These are phyloP conservation scores for Hagleromyces aurorensis DNA, from an alignment of 805 yeast species.

Conservation along the genomic window DNA sequence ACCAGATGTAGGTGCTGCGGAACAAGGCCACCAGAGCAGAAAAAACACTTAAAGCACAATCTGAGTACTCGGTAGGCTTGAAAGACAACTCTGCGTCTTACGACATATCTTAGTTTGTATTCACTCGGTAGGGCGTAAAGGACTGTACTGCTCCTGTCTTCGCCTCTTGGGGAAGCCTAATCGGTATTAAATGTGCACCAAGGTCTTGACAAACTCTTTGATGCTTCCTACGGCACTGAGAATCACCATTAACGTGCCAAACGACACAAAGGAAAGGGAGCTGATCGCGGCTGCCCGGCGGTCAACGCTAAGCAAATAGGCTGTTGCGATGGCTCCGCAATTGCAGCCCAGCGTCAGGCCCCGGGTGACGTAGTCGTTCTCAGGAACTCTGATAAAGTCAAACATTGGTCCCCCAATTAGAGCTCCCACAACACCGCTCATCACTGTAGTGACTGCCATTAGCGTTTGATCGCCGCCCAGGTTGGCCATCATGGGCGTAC, in stretches of 20 bases:
- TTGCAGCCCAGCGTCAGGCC: conserved; percentile 72
- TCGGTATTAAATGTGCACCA: too few relatives aligned
- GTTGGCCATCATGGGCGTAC: conserved; percentile 63
- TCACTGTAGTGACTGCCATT: conserved; percentile 71
- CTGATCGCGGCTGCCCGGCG: conserved; percentile 80
- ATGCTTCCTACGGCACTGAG: conserved; percentile 53
- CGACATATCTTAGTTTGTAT: too few relatives aligned
- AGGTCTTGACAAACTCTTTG: conserved; percentile 38
- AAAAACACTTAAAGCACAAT: too few relatives aligned
- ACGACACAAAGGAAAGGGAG: conserved; percentile 59
- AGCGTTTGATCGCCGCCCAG: conserved; percentile 62
- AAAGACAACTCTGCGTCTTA: too few relatives aligned
- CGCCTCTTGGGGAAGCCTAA: too few relatives aligned
- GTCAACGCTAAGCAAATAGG: conserved; percentile 58
- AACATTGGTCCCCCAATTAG: conserved; percentile 48
- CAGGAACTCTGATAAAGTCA: conserved; percentile 40
- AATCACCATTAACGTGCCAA: conserved; percentile 67
- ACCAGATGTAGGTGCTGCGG: too few relatives aligned
- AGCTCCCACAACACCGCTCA: conserved; percentile 72
- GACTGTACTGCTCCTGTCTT: too few relatives aligned
- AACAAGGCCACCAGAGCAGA: too few relatives aligned
- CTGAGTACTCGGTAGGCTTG: too few relatives aligned
- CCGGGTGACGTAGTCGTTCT: conserved; percentile 62
- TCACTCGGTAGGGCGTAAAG: too few relatives aligned
- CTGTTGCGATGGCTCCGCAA: conserved; percentile 80